Base-by-base conservation (phyloP, 495 filamentous ascomycete genomes). In the Thermothielavioides terrestris region DNA sequence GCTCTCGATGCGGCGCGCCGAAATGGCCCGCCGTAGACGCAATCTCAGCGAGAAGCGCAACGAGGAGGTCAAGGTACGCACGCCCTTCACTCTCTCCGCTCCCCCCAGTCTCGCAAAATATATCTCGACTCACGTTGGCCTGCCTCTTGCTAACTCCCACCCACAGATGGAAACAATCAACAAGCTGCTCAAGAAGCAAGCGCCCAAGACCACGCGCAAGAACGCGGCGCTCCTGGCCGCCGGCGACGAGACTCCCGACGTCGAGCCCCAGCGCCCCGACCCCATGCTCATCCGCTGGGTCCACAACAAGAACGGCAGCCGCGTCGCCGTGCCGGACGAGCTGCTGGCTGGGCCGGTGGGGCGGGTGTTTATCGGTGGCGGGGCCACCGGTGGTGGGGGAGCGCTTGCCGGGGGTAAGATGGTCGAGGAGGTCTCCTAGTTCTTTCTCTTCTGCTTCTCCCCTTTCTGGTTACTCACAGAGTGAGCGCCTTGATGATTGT, bases 11-110 rank as follows among this genome's bases (percentile, higher is more conserved):
- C 82, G 94, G 15, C 79, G 92, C 35, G 85, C 88, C 6, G 92
- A 98, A 66, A 98, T 98, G 92, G 92, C 92, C 22, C 77, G 92
- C 15, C 83, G 92, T 27, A 74, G 92, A 42, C 94, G 95, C 65
- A 96, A 97, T 56, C 77, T 98, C n/a, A 92, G 86, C 55, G 92
- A 97, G 63, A 95, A 96, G 75, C 85, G 92, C 22, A 92, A 95
- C 49, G 94, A 98, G 62, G 94, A 98, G 72, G 94, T 97, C 71
- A 98, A 98, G 81, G 90, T 89, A 71, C 37, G 61, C 49, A 6
- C 15, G 5, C 35, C 32, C 1, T 44, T 28, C 10, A 5, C 6
- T 7, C 18, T 47, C 14, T 36, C 12, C 35, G 17, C 18, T 3
- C 2, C 20, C 15, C 30, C 18, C 14, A n/a, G n/a, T n/a, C n/a